A percentile compares a stretch with the other conserved stretches of the same genome.
These are phyloP conservation scores for Colletotrichum phormii DNA, from an alignment of 2,329 filamentous ascomycete species.

Conservation along the genomic window DNA sequence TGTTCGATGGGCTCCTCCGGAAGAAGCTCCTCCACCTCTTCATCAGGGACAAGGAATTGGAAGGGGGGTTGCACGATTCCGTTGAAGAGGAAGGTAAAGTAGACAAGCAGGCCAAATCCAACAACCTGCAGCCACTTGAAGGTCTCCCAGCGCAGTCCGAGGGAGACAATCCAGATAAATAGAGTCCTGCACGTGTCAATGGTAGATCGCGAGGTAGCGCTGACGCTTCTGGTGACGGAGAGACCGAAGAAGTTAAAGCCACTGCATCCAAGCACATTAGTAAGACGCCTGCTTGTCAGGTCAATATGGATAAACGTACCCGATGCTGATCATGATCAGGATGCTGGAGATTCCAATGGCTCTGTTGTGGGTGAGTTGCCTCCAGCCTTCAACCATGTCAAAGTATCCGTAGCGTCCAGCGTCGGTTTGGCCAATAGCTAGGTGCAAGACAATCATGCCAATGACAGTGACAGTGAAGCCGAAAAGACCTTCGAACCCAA, in stretches of 20 bases:
- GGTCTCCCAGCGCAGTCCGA: conserved; percentile 93
- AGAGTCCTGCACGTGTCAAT: conserved; percentile 98
- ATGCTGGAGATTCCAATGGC: conserved; percentile 82
- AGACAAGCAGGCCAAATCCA: conserved; percentile 90
- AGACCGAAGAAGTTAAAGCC: conserved; percentile 99
- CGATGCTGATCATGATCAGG: conserved; percentile 97
- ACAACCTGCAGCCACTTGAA: conserved; percentile 97
- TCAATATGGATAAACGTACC: conserved; percentile 65
- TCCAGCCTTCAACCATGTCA: conserved; percentile 87
- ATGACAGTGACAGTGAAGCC: conserved; percentile 84
- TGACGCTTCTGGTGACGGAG: conserved; percentile 89
- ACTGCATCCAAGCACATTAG: conserved; percentile 55
- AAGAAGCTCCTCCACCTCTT: conserved; percentile 73
- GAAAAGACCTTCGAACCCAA: conserved; percentile 96
- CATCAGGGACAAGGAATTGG: conserved; percentile 69
- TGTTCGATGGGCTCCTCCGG: conserved; percentile 90
- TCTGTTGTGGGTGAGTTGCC: conserved; percentile 79
- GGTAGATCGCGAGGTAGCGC: conserved; percentile 91
- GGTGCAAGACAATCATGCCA: conserved; percentile 84
- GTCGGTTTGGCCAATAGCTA: conserved; percentile 79
- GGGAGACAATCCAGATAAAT: conserved; percentile 97
- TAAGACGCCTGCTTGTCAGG: conserved; percentile 6
- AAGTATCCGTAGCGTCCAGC: conserved; percentile 86
- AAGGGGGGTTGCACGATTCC: conserved; percentile 89
- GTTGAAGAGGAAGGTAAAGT: conserved; percentile 97